Percentiles rank a stretch among this genome's conserved stretches.
These are phyloP conservation scores for Imleria badia DNA, from an alignment of 768 basidiomycete species.

Conservation along the genomic window DNA sequence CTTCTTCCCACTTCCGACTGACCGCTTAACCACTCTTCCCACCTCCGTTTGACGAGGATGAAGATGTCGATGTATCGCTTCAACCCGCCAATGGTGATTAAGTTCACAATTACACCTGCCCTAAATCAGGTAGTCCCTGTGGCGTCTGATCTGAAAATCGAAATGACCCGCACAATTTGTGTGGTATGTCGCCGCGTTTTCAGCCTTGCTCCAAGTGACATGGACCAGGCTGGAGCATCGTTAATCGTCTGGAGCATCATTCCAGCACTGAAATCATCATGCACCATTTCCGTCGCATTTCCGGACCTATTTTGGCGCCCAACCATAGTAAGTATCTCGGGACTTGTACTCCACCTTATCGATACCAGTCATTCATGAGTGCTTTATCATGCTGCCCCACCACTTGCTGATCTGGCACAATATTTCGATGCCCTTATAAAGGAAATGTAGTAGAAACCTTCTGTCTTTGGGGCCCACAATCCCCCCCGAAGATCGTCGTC, in stretches of 20 bases:
- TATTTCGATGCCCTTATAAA: conserved; percentile 32
- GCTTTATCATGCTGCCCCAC: conserved; percentile 18
- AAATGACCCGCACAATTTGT: conserved; percentile 3
- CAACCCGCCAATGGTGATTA: conserved; percentile 19
- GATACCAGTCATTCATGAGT: conserved; percentile 22
- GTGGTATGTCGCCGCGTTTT: conserved; percentile 11
- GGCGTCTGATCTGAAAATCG: conserved; percentile 20
- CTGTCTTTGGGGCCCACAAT: conserved; percentile 33
- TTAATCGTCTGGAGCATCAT: conserved; percentile 20
- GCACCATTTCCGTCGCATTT: conserved; percentile 26
- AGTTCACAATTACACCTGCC: conserved; percentile 30
- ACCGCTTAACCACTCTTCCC: conserved; percentile 64
- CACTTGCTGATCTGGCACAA: conserved; percentile 24
- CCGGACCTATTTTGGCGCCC: conserved; percentile 21
- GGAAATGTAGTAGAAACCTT: conserved; percentile 14
- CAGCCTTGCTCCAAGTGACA: conserved; percentile 9
- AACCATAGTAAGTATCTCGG: conserved; percentile 21
- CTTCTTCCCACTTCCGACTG: conserved; percentile 74
- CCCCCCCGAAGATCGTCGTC: conserved; percentile 31
- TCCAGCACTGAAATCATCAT: conserved; percentile 17
- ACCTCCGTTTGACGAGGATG: conserved; percentile 62
- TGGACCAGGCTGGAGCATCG: conserved; percentile 8
- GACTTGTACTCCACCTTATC: conserved; percentile 30
- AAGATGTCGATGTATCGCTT: conserved; percentile 38
- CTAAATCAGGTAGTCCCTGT: conserved; percentile 34